These are phyloP conservation scores for Yarrowia yakushimensis DNA, from an alignment of 805 yeast species.

Conservation along the genomic window DNA sequence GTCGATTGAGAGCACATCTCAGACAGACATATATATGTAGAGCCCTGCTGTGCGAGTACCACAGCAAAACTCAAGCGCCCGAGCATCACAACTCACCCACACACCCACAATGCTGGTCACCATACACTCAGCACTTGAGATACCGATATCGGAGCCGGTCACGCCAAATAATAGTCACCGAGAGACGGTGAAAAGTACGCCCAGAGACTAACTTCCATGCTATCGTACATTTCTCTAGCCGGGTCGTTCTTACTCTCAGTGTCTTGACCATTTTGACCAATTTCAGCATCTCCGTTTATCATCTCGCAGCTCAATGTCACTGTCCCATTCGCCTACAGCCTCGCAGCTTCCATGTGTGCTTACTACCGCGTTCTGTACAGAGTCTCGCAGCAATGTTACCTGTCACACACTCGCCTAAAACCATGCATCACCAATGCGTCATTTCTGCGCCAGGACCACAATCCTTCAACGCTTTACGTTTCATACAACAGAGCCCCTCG, in stretches of 20 bases:
- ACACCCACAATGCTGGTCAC: neutral
- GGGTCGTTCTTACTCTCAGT: too few relatives aligned
- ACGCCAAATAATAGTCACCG: neutral
- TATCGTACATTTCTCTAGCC: too few relatives aligned
- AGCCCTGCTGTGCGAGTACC: neutral
- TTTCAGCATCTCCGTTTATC: too few relatives aligned
- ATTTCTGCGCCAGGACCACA: slow-evolving; percentile 4
- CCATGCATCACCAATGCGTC: slow-evolving; percentile 5
- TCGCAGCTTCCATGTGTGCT: too few relatives aligned
- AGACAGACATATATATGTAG: neutral
- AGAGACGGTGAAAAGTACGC: too few relatives aligned
- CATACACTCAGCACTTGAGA: neutral
- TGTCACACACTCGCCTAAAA: neutral
- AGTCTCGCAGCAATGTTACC: neutral
- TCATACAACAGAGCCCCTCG: neutral
- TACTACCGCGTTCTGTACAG: too few relatives aligned
- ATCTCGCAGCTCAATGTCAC: too few relatives aligned
- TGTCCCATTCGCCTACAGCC: too few relatives aligned
- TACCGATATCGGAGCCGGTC: neutral
- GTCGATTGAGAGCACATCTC: neutral
- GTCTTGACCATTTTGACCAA: too few relatives aligned
- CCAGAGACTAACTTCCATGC: too few relatives aligned
- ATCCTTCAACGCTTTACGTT: slow-evolving; percentile 11
- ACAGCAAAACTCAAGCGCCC: neutral
- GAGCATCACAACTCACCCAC: neutral